Conservation (phyloP, 768 basidiomycete species). For the Tricholoma hemisulphureum region DNA sequence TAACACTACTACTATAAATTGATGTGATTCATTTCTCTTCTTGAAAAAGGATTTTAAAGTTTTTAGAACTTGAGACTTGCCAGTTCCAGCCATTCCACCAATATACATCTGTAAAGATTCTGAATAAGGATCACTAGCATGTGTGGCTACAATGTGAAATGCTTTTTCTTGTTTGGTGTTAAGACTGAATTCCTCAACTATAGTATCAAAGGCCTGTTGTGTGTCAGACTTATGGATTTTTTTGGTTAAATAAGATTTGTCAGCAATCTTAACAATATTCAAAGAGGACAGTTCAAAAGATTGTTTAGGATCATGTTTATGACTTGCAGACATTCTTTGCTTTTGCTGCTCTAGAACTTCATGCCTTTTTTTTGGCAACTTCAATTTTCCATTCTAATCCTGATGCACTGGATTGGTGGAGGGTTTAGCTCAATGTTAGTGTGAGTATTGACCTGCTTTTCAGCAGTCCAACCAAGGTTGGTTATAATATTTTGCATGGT, state of each 20-base stretch:
- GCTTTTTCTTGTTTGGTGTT: conserved; percentile 12
- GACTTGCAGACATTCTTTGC: background rate
- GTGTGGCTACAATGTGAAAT: conserved; percentile 17
- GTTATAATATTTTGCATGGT: background rate
- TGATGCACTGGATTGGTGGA: too few relatives aligned
- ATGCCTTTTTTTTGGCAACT: background rate
- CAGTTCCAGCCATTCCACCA: too few relatives aligned
- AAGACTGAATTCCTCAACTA: background rate
- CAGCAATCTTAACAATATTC: too few relatives aligned
- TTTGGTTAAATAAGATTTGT: too few relatives aligned
- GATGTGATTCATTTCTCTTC: conserved; percentile 22
- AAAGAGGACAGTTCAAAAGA: conserved; percentile 15
- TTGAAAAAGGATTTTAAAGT: conserved; percentile 25
- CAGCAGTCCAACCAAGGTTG: background rate
- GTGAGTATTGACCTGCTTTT: background rate
- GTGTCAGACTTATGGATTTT: background rate
- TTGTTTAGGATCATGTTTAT: conserved; percentile 31
- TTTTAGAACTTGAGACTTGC: too few relatives aligned
- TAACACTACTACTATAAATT: conserved; percentile 25
- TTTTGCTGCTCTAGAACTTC: background rate
- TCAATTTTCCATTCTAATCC: background rate
- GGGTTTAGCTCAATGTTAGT: too few relatives aligned
- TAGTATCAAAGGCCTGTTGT: background rate
- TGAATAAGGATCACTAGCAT: conserved; percentile 6
- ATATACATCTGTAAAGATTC: conserved; percentile 14